Conservation (phyloP, 139 green algal species). For the Closterium sp. region DNA sequence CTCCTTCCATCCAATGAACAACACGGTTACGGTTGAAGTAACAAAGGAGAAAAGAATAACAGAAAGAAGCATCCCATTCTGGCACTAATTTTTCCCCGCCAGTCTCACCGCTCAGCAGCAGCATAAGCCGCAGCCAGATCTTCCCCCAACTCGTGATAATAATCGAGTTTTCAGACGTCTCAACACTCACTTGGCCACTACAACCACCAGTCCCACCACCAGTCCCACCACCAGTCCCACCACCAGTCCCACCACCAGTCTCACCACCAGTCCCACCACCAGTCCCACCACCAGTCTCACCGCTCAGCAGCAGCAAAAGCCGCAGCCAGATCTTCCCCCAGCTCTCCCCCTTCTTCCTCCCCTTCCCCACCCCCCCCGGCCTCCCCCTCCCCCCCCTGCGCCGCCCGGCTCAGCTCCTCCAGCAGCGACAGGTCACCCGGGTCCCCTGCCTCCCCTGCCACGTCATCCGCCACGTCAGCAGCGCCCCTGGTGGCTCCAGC, state of each 20-base stretch:
- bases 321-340: background rate
- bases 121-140: background rate
- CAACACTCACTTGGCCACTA: too few species aligned
- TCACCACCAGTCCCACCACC: background rate
- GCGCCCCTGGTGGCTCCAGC: background rate
- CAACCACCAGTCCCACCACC: too few species aligned
- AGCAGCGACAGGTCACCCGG: slow-evolving; percentile 53
- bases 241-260: too few species aligned
- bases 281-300: background rate
- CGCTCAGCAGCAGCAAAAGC: background rate
- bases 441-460: slow-evolving; percentile 21
- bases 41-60: too few species aligned
- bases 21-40: too few species aligned
- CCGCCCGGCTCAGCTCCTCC: slow-evolving; percentile 64
- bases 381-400: slow-evolving; percentile 5
- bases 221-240: too few species aligned
- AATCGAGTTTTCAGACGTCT: too few species aligned
- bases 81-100: too few species aligned
- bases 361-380: background rate
- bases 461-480: slow-evolving; percentile 59
- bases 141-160: too few species aligned
- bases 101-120: background rate
- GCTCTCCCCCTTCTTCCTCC: background rate
- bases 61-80: too few species aligned
- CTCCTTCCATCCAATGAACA: too few species aligned